Evolutionary conservation across 2,329 filamentous ascomycete species (phyloP).

Genomic region (Botrytis porri): DNA sequence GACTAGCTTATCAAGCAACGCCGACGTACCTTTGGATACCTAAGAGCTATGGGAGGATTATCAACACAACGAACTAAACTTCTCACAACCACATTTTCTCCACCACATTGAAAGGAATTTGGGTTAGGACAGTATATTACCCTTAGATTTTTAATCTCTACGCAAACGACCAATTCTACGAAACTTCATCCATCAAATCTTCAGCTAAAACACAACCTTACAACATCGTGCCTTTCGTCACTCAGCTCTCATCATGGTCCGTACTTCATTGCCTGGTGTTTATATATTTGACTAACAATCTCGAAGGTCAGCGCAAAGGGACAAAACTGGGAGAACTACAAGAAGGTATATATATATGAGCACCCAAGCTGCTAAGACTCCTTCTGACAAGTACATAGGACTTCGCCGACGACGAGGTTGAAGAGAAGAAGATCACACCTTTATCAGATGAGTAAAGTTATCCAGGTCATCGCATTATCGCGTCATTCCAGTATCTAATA

Average conservation of each 20-base stretch:
- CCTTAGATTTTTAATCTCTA: neutral
- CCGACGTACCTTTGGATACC: constrained; percentile 23
- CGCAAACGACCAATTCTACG: neutral
- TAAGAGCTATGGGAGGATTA: constrained; percentile 21
- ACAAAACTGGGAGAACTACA: constrained; percentile 96
- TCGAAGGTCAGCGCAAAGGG: constrained; percentile 49
- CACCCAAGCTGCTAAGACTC: neutral
- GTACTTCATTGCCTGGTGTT: neutral
- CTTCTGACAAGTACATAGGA: constrained; percentile 21
- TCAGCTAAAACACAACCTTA: neutral
- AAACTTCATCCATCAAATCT: neutral
- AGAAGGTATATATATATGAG: constrained; percentile 64
- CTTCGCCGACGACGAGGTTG: constrained; percentile 92
- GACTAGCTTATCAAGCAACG: constrained; percentile 20
- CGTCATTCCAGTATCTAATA: constrained; percentile 30
- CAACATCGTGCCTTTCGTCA: constrained; percentile 4
- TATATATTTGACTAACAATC: constrained; percentile 2
- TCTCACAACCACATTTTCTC: constrained; percentile 7
- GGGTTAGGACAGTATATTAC: neutral
- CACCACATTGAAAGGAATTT: neutral
- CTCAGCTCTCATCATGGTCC: constrained; percentile 18
- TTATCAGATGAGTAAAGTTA: constrained; percentile 84
- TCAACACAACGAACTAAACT: constrained; percentile 19
- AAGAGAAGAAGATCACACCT: constrained; percentile 99
- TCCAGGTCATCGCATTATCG: constrained; percentile 11